phyloP scores from a whole-genome alignment of 2,329 filamentous ascomycete species.

The Lasiodiplodia hormozganensis region DNA sequence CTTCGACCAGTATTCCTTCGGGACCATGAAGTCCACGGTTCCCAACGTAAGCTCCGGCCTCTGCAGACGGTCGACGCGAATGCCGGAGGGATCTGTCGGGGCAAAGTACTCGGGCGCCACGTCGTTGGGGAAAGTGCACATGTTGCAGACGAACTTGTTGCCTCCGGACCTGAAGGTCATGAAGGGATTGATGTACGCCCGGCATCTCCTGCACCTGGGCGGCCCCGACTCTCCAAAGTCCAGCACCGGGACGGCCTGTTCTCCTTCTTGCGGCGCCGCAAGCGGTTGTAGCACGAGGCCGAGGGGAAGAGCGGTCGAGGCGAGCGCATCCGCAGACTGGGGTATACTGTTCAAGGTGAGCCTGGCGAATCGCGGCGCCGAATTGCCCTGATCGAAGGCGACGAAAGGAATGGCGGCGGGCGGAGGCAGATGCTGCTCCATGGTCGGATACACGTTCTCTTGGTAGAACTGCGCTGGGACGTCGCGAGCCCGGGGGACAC shows the following conservation, averaged over 20 bases:
- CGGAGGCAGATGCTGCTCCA: conserved; percentile 91
- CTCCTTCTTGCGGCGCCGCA: conserved; percentile 81
- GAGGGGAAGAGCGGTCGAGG: conserved; percentile 81
- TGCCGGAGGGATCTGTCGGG: conserved; percentile 84
- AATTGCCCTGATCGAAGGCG: conserved; percentile 94
- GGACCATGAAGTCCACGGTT: conserved; percentile 94
- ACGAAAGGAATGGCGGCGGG: conserved; percentile 89
- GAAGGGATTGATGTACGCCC: conserved; percentile 98
- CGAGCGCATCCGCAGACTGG: conserved; percentile 77
- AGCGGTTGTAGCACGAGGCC: conserved; percentile 90
- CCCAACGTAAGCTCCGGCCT: conserved; percentile 88
- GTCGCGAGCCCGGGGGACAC: conserved; percentile 86
- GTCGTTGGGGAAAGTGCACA: conserved; percentile 97
- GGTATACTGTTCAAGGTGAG: conserved; percentile 95
- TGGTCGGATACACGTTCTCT: conserved; percentile 88
- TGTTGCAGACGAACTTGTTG: conserved; percentile 97
- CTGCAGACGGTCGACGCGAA: conserved; percentile 85
- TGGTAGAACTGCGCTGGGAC: conserved; percentile 82
- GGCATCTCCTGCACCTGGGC: conserved; percentile 88
- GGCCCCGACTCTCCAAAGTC: conserved; percentile 94
- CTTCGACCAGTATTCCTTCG: conserved; percentile 98
- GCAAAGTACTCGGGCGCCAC: conserved; percentile 92
- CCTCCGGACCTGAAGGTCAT: conserved; percentile 96
- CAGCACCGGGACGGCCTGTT: conserved; percentile 85
- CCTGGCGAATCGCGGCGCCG: conserved; percentile 91